Base-by-base conservation (phyloP, 2,329 filamentous ascomycete species). In the Ophiostoma angusticollis region DNA sequence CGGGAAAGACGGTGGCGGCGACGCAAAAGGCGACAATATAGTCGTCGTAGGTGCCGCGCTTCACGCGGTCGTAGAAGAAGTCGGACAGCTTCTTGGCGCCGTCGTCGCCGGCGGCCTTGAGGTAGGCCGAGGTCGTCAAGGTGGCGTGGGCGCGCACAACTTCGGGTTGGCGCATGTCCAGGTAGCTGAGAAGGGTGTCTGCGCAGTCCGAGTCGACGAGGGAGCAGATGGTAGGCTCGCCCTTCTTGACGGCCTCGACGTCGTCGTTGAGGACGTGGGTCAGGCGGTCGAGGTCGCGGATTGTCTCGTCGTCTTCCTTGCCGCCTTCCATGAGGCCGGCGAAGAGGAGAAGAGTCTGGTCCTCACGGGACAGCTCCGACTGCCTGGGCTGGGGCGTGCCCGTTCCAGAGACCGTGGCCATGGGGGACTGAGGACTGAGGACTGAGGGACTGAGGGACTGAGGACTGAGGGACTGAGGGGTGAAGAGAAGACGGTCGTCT, bases 11-110 rank as follows among this genome's bases (percentile, higher is more conserved):
- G 17, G 79, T 76, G 2, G 86, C 77, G 6, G 86, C 85, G n/a
- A 87, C 86, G 38, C 87, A 96, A 57, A 95, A 96, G 6, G 87
- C 87, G 35, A 91, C 69, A 39, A 94, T 84, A 48, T 93, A 75
- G 58, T 93, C 84, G 52, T 95, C 87, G 47, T 86, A 84, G 18
- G 81, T 89, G 37, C 78, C 78, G 46, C 80, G 77, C 48, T 72
- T 63, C 13, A 93, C 68, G 38, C 80, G 76, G 13, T 72, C 65
- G 39, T 78, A 78, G 55, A 95, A 82, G 56, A 91, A 89, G 5
- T 72, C 70, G 5, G 74, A 72, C 35, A 95, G 73, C 47, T 78
- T 72, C 47, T 74, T 68, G 47, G 77, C 70, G 4, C 85, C 84
- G 6, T 73, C 69, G 11, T 87, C 74, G 38, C 76, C 75, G 3